Evolutionary conservation across 345 rosid species (phyloP), one percentile per base, ranked within the genome.

Genomic region (Eucalyptus shirleyi): DNA sequence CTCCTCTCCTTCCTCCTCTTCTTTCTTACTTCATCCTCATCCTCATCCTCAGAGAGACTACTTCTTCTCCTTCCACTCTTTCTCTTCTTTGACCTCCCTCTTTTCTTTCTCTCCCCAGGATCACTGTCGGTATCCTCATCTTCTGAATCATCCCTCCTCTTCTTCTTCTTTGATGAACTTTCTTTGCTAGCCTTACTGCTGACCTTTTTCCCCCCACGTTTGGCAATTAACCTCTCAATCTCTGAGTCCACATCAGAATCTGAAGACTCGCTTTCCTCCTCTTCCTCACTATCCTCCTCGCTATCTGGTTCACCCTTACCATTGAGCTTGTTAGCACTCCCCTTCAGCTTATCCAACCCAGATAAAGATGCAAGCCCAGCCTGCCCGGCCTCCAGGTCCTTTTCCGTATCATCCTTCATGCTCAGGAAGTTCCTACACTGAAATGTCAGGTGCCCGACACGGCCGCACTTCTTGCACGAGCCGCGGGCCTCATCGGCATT

Each of bases 401-500:
- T 96, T 91, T 96, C 98, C 90, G 93, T 95, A 50, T 95, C 99
- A 77, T 97, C 99, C 90, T 96, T 98, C 37, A 95, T 62, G 69
- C 99, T 97, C 92, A 98, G 44, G 30, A 98, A 96, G 53, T 98
- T 98, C 91, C 98, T 95, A 82, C 99, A 98, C 88, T 98, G 99
- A 90, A 93, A 97, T 3, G 98, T 94, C 90, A 98, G 93, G 89
- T 98, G 99, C 88, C 99, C 99, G 18, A 97, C 99, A 87, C 99
- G 99, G 32, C 99, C 98, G 87, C 99, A 98, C 89, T 93, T 98
- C 94, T 94, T 96, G 92, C 99, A 98, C 47, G 99, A 88, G 0
- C 99, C 99, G 59, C 99, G 99, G 77, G 97, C 97, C 91, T 97
- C 99, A 56, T 97, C 98, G 8, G 97, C 95, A 89, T 96, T 96